phyloP scores from a whole-genome alignment of 805 yeast genomes.

The Alloascoidea africana region DNA sequence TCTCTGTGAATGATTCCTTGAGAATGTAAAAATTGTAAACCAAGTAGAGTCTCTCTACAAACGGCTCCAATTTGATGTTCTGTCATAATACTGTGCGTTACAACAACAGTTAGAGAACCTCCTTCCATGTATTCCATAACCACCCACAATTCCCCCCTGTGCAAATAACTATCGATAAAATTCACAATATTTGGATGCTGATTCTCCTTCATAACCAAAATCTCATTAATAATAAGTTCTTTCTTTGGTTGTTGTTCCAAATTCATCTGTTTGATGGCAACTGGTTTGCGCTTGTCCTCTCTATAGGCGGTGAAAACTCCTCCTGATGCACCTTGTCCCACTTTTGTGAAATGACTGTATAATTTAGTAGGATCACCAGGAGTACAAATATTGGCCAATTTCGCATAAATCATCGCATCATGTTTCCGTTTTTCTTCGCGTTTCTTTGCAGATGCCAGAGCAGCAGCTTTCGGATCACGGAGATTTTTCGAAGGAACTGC shows the following conservation, averaged over 20 bases:
- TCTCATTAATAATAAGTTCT: constrained; percentile 90
- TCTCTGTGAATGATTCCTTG: constrained; percentile 93
- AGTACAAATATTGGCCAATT: constrained; percentile 68
- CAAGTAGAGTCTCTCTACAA: constrained; percentile 80
- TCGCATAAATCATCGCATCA: constrained; percentile 75
- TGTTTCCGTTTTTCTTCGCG: constrained; percentile 47
- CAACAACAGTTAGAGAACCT: constrained; percentile 90
- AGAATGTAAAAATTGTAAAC: constrained; percentile 81
- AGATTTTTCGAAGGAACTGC: neutral
- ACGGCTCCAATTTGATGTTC: constrained; percentile 89
- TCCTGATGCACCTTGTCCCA: constrained; percentile 98
- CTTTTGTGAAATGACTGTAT: constrained; percentile 41
- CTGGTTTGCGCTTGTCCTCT: no score
- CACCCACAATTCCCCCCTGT: constrained; percentile 94
- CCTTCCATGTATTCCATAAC: constrained; percentile 99
- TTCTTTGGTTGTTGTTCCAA: constrained; percentile 83
- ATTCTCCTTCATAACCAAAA: constrained; percentile 90
- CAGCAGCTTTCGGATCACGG: neutral
- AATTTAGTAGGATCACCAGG: constrained; percentile 68
- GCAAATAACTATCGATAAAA: constrained; percentile 78
- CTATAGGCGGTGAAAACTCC: constrained; percentile 96
- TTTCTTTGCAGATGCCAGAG: constrained; percentile 26
- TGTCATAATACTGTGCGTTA: constrained; percentile 68
- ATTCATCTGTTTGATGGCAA: constrained; percentile 95
- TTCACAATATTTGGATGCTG: constrained; percentile 92